Evolutionary conservation across 2,329 filamentous ascomycete species (phyloP).

Genomic region (Plectosphaerella sp.): DNA sequence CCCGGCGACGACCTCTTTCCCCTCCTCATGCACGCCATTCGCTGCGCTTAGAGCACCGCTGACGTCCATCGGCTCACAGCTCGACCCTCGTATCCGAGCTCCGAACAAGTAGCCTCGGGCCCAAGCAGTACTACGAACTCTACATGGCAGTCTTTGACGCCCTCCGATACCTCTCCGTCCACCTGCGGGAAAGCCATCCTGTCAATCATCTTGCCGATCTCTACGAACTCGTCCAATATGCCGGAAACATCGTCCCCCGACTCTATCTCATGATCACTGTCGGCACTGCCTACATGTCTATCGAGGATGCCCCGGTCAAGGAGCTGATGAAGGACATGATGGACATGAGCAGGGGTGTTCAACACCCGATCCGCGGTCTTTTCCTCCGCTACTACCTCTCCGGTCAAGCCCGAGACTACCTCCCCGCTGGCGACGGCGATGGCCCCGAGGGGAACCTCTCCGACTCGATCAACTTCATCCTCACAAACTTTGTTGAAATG

Average conservation of each 20-base stretch:
- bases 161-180: slow-evolving; percentile 90
- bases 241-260: slow-evolving; percentile 93
- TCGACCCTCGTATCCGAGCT: slow-evolving; percentile 98
- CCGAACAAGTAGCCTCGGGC: slow-evolving; percentile 92
- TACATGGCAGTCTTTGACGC: slow-evolving; percentile 99
- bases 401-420: slow-evolving; percentile 84
- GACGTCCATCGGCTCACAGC: slow-evolving; percentile 43
- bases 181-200: slow-evolving; percentile 94
- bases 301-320: slow-evolving; percentile 96
- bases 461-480: slow-evolving; percentile 95
- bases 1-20: too few relatives aligned
- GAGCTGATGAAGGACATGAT: slow-evolving; percentile 99
- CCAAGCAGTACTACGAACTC: slow-evolving; percentile 99
- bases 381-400: slow-evolving; percentile 96
- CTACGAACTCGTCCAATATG: slow-evolving; percentile 97
- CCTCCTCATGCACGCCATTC: too few relatives aligned
- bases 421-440: slow-evolving; percentile 78
- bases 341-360: slow-evolving; percentile 98
- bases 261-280: slow-evolving; percentile 99
- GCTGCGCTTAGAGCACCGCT: background rate
- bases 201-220: slow-evolving; percentile 97
- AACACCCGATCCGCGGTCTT: slow-evolving; percentile 91
- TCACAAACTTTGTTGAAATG: slow-evolving; percentile 99
- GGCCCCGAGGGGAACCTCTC: slow-evolving; percentile 93
- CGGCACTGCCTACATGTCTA: slow-evolving; percentile 97